These are phyloP conservation scores for Aspergillus pseudoterreus DNA, from an alignment of 2,329 filamentous ascomycete species.

Conservation along the genomic window DNA sequence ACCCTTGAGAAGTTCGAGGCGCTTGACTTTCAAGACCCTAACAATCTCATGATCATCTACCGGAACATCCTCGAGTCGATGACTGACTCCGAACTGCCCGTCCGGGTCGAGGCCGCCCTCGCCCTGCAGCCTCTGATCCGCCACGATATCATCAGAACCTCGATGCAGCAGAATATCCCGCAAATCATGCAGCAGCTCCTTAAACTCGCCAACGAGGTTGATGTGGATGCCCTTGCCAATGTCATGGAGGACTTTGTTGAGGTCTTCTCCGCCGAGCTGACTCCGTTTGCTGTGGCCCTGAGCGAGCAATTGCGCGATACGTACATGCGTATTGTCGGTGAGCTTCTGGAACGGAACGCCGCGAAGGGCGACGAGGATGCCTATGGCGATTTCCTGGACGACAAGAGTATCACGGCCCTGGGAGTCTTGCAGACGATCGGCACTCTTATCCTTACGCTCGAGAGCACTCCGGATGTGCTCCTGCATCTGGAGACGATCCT, in stretches of 20 bases:
- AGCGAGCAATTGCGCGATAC: constrained; percentile 96
- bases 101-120: constrained; percentile 88
- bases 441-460: constrained; percentile 90
- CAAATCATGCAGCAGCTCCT: constrained; percentile 99
- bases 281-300: constrained; percentile 91
- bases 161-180: constrained; percentile 96
- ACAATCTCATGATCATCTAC: constrained; percentile 95
- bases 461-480: constrained; percentile 94
- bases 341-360: constrained; percentile 80
- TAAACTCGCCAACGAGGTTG: constrained; percentile 95
- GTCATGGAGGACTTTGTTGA: constrained; percentile 99
- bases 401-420: constrained; percentile 96
- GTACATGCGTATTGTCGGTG: constrained; percentile 87
- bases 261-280: constrained; percentile 94
- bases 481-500: constrained; percentile 91
- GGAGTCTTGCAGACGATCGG: constrained; percentile 97
- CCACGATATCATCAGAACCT: constrained; percentile 87
- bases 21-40: constrained; percentile 92
- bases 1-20: constrained; percentile 98
- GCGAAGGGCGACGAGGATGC: constrained; percentile 72
- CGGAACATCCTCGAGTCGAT: constrained; percentile 95
- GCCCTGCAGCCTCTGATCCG: constrained; percentile 93
- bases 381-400: constrained; percentile 88
- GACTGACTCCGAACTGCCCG: constrained; percentile 88
- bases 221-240: constrained; percentile 94